Evolutionary conservation across 176 grass and related monocot species (phyloP).

Genomic region (Triticum timopheevii): DNA sequence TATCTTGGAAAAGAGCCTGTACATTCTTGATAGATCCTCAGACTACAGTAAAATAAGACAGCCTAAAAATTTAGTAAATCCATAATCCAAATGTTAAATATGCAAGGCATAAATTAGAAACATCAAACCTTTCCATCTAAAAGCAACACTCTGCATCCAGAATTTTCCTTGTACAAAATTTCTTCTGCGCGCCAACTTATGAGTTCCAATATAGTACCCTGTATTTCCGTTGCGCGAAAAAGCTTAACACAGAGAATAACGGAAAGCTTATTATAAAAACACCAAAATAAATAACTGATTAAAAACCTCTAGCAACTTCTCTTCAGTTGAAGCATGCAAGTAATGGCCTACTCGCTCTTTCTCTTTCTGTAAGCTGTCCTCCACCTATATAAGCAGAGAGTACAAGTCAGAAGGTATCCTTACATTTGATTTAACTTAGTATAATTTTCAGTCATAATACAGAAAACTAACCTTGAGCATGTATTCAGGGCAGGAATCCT

Average conservation of each 20-base stretch:
- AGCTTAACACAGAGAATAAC: neutral
- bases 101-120: neutral
- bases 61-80: neutral
- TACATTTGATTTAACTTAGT: neutral
- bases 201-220: constrained; percentile 62
- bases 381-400: constrained; percentile 40
- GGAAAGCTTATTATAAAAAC: neutral
- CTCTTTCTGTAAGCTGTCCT: constrained; percentile 73
- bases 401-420: neutral
- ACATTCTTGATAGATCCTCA: constrained; percentile 75
- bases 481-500: constrained; percentile 47
- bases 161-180: constrained; percentile 74
- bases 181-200: constrained; percentile 38
- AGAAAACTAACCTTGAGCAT: constrained; percentile 63
- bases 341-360: constrained; percentile 62
- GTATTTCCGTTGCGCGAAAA: constrained; percentile 11
- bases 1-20: constrained; percentile 69
- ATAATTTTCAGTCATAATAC: neutral
- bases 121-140: constrained; percentile 63
- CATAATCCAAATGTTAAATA: neutral
- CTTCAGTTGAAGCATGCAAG: constrained; percentile 61
- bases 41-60: constrained; percentile 33
- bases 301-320: constrained; percentile 58
- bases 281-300: neutral
- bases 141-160: constrained; percentile 68